Base-by-base conservation (phyloP, 768 basidiomycete species). In the Mycena haematopus region DNA sequence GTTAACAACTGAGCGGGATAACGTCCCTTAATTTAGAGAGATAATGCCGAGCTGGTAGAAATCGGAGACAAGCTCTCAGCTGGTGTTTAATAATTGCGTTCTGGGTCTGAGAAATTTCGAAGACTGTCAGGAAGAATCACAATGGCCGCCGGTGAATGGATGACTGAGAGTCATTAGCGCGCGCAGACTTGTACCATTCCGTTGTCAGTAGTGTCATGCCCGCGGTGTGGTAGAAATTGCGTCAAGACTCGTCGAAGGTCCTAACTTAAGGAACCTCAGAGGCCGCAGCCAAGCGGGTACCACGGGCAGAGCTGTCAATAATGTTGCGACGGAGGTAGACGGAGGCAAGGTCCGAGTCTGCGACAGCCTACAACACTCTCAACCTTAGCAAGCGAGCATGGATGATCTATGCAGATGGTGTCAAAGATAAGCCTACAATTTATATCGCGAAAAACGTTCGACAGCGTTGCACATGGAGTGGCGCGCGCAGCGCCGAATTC, bases 391-490 rank as follows among this genome's bases (percentile, higher is more conserved):
- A 24, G 21, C 21, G 35, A 35, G 35, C 51, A 21, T 8, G 27
- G 24, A 54, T 35, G 19, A 19, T n/a, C n/a, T n/a, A n/a, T 29
- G 19, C 29, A 42, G 53, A 54, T 54, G 36, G 36, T 54, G 52
- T 44, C 53, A 54, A 25, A 54, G 53, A 54, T 54, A 54, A 36
- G 36, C 4, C 27, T 19, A 13, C 53, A 42, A 40, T 54, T 52
- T 27, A 54, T 31, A n/a, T 36, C 13, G 14, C 13, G 21, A 19
- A 40, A 24, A 38, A 25, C 24, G 52, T 36, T 52, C 31, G 35
- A 21, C 19, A 19, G 40, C 21, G 56, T 33, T 51, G 58, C 58
- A 52, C 40, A 51, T 58, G 55, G 55, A 27, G 31, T n/a, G 31
- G 45, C 55, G 29, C n/a, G n/a, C n/a, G 55, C 55, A 35, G 31